A percentile compares a stretch with the other conserved stretches of the same genome.
phyloP scores from a whole-genome alignment of 306 rosid species.

The Cyamopsis tetragonoloba region DNA sequence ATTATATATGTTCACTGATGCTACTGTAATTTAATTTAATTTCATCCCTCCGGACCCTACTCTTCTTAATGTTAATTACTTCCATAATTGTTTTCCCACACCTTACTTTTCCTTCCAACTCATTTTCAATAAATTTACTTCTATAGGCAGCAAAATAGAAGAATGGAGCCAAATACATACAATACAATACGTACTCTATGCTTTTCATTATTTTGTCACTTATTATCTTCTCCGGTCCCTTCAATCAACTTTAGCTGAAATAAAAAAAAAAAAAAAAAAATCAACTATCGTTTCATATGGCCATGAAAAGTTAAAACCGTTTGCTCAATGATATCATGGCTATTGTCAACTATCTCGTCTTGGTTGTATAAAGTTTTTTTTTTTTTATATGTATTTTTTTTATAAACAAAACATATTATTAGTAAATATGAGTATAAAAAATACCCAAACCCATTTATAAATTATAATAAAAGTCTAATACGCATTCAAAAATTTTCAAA shows the following conservation, averaged over 20 bases:
- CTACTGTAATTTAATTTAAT: not conserved
- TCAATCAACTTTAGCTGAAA: not conserved
- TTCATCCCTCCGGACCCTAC: not conserved
- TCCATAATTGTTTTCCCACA: too few relatives aligned
- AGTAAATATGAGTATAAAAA: too few relatives aligned
- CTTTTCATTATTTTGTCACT: not conserved
- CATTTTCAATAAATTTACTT: too few relatives aligned
- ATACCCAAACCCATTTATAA: too few relatives aligned
- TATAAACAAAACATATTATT: too few relatives aligned
- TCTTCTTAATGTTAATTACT: too few relatives aligned
- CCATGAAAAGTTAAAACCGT: slow-evolving; percentile 12
- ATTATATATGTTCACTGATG: not conserved
- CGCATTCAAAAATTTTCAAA: too few relatives aligned
- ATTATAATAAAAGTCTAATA: too few relatives aligned
- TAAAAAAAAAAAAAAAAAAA: too few relatives aligned
- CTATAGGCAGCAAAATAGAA: not conserved
- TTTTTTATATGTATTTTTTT: too few relatives aligned
- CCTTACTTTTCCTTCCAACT: too few relatives aligned
- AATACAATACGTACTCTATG: not conserved
- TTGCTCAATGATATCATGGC: not conserved
- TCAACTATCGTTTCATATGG: too few relatives aligned
- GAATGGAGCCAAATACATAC: not conserved
- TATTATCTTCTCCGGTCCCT: not conserved
- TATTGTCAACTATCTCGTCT: not conserved
- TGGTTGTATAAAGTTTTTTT: not conserved